phyloP scores from a whole-genome alignment of 2,329 filamentous ascomycete genomes.

The Pseudogymnoascus sp. region DNA sequence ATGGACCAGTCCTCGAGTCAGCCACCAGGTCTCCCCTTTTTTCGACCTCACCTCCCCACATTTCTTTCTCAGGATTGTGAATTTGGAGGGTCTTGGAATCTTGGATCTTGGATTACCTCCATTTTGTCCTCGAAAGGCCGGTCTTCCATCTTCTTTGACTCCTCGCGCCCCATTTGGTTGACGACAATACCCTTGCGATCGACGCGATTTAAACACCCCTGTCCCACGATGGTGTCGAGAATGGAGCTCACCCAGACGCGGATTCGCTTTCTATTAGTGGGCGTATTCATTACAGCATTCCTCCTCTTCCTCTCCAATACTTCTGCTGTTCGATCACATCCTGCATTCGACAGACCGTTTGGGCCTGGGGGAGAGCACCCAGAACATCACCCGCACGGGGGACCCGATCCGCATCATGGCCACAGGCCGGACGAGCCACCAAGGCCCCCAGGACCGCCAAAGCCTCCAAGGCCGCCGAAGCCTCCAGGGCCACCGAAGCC shows the following conservation, averaged over 20 bases:
- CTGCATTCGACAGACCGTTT: neutral
- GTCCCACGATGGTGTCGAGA: neutral
- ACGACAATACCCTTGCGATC: neutral
- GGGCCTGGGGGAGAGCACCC: neutral
- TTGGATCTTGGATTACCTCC: neutral
- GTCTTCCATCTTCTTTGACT: neutral
- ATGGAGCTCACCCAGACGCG: neutral
- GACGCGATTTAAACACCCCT: neutral
- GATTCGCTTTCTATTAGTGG: neutral
- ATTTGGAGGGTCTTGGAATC: neutral
- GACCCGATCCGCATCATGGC: neutral
- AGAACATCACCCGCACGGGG: neutral
- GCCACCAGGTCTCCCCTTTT: neutral
- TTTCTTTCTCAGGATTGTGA: neutral
- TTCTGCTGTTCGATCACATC: neutral
- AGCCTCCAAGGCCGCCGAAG: neutral
- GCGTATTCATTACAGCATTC: slow-evolving; percentile 2
- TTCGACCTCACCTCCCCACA: neutral
- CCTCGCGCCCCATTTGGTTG: neutral
- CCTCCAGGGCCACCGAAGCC: neutral
- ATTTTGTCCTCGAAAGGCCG: neutral
- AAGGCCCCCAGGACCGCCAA: neutral
- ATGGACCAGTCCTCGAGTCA: neutral
- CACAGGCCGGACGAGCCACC: neutral
- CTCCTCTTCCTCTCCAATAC: neutral